phyloP scores from a whole-genome alignment of 2,329 filamentous ascomycete species.

The Emmonsiellopsis sp. region DNA sequence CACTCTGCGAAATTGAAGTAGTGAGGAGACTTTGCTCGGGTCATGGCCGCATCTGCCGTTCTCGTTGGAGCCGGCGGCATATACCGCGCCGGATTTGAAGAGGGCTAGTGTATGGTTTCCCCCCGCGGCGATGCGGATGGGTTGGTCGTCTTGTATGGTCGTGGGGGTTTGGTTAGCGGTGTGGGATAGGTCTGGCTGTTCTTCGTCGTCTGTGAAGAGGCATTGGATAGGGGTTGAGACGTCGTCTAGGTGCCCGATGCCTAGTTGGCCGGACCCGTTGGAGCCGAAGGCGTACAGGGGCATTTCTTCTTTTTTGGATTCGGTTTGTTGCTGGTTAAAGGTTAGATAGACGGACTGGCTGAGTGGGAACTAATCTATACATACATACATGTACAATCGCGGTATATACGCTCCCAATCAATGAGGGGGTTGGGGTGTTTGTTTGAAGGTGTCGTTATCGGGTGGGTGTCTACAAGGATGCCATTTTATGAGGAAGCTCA shows the following conservation, averaged over 20 bases:
- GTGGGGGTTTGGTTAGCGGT: neutral
- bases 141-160: slow-evolving; percentile 1
- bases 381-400: neutral
- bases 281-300: slow-evolving; percentile 61
- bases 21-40: slow-evolving; percentile 1
- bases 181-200: neutral
- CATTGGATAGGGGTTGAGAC: slow-evolving; percentile 57
- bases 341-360: neutral
- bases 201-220: slow-evolving; percentile 38
- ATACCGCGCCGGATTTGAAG: slow-evolving; percentile 49
- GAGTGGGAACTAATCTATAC: neutral
- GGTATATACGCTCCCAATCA: too few relatives aligned
- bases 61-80: slow-evolving; percentile 54
- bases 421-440: neutral
- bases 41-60: slow-evolving; percentile 34
- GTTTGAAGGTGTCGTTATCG: too few relatives aligned
- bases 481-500: too few relatives aligned
- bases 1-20: slow-evolving; percentile 20
- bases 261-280: slow-evolving; percentile 67
- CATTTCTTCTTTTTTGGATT: slow-evolving; percentile 13
- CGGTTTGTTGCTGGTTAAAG: neutral
- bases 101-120: slow-evolving; percentile 81
- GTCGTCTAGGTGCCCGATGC: slow-evolving; percentile 61
- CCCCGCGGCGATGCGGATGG: slow-evolving; percentile 48
- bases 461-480: too few relatives aligned